A percentile compares a stretch with the other conserved stretches of the same genome.
Conservation (phyloP, 306 rosid genomes). For the Mucuna pruriens region DNA sequence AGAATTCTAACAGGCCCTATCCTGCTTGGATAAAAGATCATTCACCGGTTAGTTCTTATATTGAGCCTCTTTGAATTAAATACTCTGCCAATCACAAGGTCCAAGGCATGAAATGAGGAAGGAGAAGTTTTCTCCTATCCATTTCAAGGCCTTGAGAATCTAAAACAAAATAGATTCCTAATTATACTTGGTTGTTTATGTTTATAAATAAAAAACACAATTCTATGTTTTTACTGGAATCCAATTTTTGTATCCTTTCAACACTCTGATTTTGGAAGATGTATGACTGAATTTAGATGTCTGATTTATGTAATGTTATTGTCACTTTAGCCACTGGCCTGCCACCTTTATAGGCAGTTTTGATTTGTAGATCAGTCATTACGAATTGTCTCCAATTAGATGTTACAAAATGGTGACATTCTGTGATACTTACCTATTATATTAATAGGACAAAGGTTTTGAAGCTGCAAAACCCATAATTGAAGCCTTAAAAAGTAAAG, state of each 20-base stretch:
- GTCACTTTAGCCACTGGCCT: conserved; percentile 4
- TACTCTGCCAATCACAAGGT: background rate
- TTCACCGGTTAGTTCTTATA: conserved; percentile 55
- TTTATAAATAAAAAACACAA: background rate
- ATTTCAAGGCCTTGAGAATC: background rate
- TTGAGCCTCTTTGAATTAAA: background rate
- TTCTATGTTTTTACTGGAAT: background rate
- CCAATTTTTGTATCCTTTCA: background rate
- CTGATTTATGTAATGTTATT: background rate
- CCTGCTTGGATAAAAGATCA: conserved; percentile 65
- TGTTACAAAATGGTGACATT: background rate
- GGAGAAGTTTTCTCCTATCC: background rate
- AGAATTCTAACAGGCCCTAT: conserved; percentile 42
- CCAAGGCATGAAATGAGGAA: background rate
- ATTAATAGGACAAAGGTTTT: conserved; percentile 62
- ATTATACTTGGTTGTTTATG: background rate
- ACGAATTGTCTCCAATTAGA: background rate
- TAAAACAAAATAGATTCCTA: background rate
- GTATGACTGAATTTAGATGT: background rate
- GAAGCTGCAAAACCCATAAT: conserved; percentile 64
- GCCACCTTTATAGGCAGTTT: background rate
- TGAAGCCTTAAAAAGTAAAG: conserved; percentile 67
- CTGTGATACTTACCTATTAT: conserved; percentile 14
- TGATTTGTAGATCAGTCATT: background rate
- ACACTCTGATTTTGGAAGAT: background rate